These are phyloP conservation scores for Naematelia encephala DNA, from an alignment of 768 basidiomycete species.

Conservation along the genomic window DNA sequence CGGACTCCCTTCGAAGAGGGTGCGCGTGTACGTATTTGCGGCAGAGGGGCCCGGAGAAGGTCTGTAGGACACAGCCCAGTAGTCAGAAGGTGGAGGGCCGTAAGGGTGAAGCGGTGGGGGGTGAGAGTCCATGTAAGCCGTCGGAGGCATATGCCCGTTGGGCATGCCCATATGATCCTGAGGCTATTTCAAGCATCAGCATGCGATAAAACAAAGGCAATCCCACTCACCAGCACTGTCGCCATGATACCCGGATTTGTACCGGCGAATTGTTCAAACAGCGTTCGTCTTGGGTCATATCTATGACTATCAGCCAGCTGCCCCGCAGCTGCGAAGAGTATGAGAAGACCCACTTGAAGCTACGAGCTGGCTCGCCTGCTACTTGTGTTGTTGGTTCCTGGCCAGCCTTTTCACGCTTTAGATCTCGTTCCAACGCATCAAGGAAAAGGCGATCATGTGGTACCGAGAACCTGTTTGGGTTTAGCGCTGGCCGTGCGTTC, in stretches of 20 bases:
- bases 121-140: neutral
- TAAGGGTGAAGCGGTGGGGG: slow-evolving; percentile 1
- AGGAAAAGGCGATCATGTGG: slow-evolving; percentile 96
- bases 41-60: slow-evolving; percentile 2
- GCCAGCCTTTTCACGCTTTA: slow-evolving; percentile 91
- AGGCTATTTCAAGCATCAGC: neutral
- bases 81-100: neutral
- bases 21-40: slow-evolving; percentile 57
- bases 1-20: slow-evolving; percentile 78
- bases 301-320: slow-evolving; percentile 16
- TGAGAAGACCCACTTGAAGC: slow-evolving; percentile 58
- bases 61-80: slow-evolving; percentile 1
- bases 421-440: slow-evolving; percentile 90
- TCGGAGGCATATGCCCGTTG: neutral
- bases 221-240: slow-evolving; percentile 13
- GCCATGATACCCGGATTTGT: slow-evolving; percentile 27
- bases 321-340: neutral
- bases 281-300: slow-evolving; percentile 77
- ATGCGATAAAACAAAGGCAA: neutral
- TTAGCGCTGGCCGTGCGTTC: neutral
- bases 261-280: slow-evolving; percentile 80
- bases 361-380: slow-evolving; percentile 75
- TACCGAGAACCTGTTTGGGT: slow-evolving; percentile 77
- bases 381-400: slow-evolving; percentile 76
- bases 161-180: neutral